These are phyloP conservation scores for Trichothecium roseum DNA, from an alignment of 2,329 filamentous ascomycete genomes.

Conservation along the genomic window DNA sequence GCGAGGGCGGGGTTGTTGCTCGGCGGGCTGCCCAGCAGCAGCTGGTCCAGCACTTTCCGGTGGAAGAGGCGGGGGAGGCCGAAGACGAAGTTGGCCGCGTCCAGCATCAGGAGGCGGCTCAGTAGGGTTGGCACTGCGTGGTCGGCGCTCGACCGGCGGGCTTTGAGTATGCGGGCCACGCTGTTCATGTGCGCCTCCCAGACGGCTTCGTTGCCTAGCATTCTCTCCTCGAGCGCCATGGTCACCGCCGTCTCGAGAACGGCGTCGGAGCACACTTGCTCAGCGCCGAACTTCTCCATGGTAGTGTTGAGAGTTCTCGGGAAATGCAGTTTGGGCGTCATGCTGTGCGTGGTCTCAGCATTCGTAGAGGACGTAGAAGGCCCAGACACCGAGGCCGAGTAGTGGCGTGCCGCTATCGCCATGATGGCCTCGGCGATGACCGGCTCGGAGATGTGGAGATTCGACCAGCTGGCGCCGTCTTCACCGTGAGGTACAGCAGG, in stretches of 20 bases:
- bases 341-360: too few relatives aligned
- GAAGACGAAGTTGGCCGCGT: background rate
- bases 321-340: background rate
- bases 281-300: constrained; percentile 1
- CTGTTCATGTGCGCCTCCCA: constrained; percentile 6
- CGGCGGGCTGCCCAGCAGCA: too few relatives aligned
- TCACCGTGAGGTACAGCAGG: too few relatives aligned
- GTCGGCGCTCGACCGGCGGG: background rate
- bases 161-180: background rate
- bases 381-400: too few relatives aligned
- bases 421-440: too few relatives aligned
- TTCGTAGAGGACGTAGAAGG: too few relatives aligned
- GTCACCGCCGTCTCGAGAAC: constrained; percentile 1
- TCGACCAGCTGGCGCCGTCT: too few relatives aligned
- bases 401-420: too few relatives aligned
- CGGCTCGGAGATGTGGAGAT: too few relatives aligned
- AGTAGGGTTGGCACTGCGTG: background rate
- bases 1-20: too few relatives aligned
- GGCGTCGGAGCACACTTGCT: constrained; percentile 2
- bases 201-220: constrained; percentile 2
- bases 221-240: constrained; percentile 4
- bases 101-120: background rate
- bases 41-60: background rate
- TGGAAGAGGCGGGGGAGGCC: constrained; percentile 1
- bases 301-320: background rate